A percentile compares a stretch with the other conserved stretches of the same genome.
Evolutionary conservation across 345 rosid species (phyloP).

Genomic region (Lumnitzera littorea): DNA sequence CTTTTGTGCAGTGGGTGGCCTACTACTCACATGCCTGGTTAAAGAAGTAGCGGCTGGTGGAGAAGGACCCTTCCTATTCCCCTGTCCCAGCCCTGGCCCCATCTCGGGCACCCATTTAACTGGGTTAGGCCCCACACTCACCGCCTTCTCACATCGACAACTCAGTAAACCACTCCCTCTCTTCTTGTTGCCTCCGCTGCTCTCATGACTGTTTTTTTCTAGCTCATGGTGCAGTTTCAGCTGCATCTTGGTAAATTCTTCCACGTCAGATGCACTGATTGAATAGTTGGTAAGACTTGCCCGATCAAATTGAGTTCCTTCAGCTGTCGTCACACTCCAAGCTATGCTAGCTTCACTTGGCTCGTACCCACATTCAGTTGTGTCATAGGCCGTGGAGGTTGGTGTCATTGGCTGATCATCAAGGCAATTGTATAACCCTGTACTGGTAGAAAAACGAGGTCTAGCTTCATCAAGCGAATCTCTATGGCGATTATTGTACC

Average conservation of each 20-base stretch:
- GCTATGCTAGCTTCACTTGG: constrained; percentile 89
- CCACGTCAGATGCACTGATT: constrained; percentile 35
- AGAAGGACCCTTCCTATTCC: constrained; percentile 7
- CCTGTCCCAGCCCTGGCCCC: constrained; percentile 8
- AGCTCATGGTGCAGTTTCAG: constrained; percentile 11
- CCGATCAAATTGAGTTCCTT: constrained; percentile 30
- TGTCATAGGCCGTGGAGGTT: constrained; percentile 11
- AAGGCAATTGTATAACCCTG: constrained; percentile 5
- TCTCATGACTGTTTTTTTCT: not conserved
- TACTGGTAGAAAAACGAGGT: constrained; percentile 13
- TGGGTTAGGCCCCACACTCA: constrained; percentile 58
- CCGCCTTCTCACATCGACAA: constrained; percentile 78
- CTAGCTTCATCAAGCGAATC: constrained; percentile 65
- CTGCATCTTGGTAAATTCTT: constrained; percentile 23
- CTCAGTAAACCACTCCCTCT: constrained; percentile 37
- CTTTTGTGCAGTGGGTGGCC: constrained; percentile 18
- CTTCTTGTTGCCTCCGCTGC: constrained; percentile 14
- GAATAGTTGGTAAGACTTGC: constrained; percentile 41
- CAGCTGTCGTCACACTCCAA: constrained; percentile 90
- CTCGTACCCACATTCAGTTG: constrained; percentile 51
- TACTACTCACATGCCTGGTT: constrained; percentile 31
- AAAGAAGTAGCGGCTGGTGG: constrained; percentile 7
- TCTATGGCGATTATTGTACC: constrained; percentile 18
- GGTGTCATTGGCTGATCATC: constrained; percentile 20
- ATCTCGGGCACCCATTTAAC: constrained; percentile 20